phyloP scores from a whole-genome alignment of 257 asterid species.

The Solanum sitiens region DNA sequence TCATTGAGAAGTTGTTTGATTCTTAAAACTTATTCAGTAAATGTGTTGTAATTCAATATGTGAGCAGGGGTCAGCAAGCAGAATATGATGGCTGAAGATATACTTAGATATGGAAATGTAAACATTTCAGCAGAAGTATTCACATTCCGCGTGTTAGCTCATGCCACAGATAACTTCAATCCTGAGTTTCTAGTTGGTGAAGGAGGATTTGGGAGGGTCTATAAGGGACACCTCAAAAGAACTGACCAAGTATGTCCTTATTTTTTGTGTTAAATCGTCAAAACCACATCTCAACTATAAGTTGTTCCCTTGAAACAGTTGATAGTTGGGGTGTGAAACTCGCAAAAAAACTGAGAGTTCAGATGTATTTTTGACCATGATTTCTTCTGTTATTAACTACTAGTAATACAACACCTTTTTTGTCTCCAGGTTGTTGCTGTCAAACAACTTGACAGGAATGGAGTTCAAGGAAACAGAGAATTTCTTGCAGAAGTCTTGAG shows the following conservation, averaged over 20 bases:
- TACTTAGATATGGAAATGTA: conserved; percentile 24
- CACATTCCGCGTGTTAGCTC: conserved; percentile 74
- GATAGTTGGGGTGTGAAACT: background rate
- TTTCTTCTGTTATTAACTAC: background rate
- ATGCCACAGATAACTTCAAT: conserved; percentile 69
- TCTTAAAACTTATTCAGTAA: background rate
- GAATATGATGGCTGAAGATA: conserved; percentile 40
- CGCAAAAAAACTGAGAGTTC: background rate
- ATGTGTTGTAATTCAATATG: background rate
- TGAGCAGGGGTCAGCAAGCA: conserved; percentile 38
- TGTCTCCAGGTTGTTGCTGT: conserved; percentile 26
- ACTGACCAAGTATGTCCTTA: conserved; percentile 39
- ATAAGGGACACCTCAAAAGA: conserved; percentile 62
- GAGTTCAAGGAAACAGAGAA: conserved; percentile 34
- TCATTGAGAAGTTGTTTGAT: background rate
- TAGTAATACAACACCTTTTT: background rate
- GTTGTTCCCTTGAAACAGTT: background rate
- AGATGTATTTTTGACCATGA: background rate
- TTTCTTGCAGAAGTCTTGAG: conserved; percentile 66
- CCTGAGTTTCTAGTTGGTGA: conserved; percentile 69
- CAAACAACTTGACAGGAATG: conserved; percentile 38
- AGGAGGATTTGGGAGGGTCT: conserved; percentile 92
- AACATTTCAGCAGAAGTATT: conserved; percentile 56
- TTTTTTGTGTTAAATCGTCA: background rate
- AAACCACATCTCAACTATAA: background rate